Evolutionary conservation across 257 asterid species (phyloP), one percentile per base, ranked within the genome.

Genomic region (Henckelia pumila): DNA sequence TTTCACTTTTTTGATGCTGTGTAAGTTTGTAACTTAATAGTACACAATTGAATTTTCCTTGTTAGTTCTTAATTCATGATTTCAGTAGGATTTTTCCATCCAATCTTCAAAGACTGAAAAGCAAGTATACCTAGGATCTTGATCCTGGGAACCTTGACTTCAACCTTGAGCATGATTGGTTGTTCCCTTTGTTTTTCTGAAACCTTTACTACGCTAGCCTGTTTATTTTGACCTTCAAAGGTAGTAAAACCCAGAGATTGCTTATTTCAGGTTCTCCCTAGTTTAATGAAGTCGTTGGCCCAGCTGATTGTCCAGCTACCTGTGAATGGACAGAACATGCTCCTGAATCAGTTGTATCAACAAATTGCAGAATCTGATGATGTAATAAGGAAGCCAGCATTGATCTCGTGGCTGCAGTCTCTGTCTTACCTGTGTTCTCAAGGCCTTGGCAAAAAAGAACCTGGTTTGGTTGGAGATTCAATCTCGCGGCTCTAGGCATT

Each of bases 381-480:
- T 85, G 95, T 89, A 58, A 81, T 83, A 56, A 63, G 96, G 71
- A 89, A 89, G 77, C 91, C 92, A 9, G 79, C 92, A 14, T 63
- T 89, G 68, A 85, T 89, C 76, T 87, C 93, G 4, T 89, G 96
- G 96, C 80, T 87, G 70, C 96, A 89, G 79, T 87, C 96, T 62
- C 64, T 89, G 71, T 82, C 95, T 63, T 89, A 83, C 79, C 78
- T 89, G 64, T 87, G 89, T 70, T 77, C 88, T 73, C 86, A 79
- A 72, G 79, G 63, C 62, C 61, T 78, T 7, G 60, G 62, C 29
- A 75, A 53, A 71, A 73, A 60, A 35, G 40, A 49, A 21, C 44
- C 77, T 40, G 35, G 71, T 47, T 72, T 67, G 61, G 68, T 33
- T 11, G 79, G 68, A 37, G 63, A 76, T 70, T 61, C 61, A 32